These are phyloP conservation scores for Trebouxia sp. DNA, from an alignment of 139 green algal species.

Conservation along the genomic window DNA sequence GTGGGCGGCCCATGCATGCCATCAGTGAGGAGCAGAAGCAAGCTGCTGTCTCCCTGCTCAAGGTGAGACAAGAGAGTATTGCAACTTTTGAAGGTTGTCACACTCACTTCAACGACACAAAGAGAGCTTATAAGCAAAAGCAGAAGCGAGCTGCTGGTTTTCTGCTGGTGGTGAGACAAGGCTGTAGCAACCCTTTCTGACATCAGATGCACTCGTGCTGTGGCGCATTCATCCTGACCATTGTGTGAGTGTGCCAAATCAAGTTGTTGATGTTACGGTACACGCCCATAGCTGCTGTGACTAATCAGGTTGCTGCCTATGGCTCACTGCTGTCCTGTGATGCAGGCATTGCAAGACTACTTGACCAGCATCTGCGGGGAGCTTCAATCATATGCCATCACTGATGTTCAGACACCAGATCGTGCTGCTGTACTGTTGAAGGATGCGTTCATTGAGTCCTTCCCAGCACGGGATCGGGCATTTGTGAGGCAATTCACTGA, in stretches of 20 bases:
- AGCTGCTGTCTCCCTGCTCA: not conserved
- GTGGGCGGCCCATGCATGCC: not conserved
- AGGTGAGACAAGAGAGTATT: too few species aligned
- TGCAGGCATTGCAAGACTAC: conserved; percentile 51
- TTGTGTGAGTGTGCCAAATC: too few species aligned
- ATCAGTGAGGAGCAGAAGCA: not conserved
- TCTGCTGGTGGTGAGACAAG: too few species aligned
- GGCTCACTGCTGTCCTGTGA: not conserved
- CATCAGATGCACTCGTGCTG: too few species aligned
- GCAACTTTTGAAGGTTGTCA: too few species aligned
- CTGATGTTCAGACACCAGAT: conserved; percentile 68
- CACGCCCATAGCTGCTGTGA: too few species aligned
- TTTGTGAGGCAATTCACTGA: conserved; percentile 84
- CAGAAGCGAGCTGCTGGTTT: too few species aligned
- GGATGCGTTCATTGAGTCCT: conserved; percentile 77
- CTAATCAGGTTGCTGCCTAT: conserved; percentile 18
- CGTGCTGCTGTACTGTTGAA: conserved; percentile 66
- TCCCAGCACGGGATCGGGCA: conserved; percentile 56
- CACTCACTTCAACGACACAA: too few species aligned
- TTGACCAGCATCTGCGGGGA: conserved; percentile 65
- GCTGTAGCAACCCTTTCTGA: too few species aligned
- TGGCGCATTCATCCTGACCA: too few species aligned
- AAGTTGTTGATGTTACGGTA: too few species aligned
- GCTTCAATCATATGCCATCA: conserved; percentile 81
- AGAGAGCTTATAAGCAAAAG: too few species aligned